Evolutionary conservation across 129 eudicot genomes (phyloP).

Genomic region (Pulicaria dysenterica): DNA sequence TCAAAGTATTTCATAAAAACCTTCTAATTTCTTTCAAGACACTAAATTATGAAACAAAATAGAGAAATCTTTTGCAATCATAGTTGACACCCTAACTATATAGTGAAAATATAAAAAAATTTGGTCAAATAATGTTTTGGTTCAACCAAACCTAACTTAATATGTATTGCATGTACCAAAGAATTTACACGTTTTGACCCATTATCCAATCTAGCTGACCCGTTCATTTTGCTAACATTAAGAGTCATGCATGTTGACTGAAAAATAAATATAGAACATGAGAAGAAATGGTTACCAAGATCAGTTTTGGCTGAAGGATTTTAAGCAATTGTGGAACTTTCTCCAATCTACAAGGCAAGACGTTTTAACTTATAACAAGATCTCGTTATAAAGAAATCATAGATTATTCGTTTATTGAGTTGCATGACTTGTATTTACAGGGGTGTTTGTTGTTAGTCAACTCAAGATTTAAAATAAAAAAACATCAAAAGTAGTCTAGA

Average conservation of each 20-base stretch:
- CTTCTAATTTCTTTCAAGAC: background rate
- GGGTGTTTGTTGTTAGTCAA: background rate
- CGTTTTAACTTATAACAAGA: constrained; percentile 5
- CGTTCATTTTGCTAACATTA: background rate
- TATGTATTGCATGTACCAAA: background rate
- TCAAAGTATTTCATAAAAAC: background rate
- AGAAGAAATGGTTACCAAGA: constrained; percentile 47
- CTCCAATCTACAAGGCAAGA: constrained; percentile 54
- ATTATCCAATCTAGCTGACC: background rate
- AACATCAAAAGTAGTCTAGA: too few relatives aligned
- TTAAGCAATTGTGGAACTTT: constrained; percentile 60
- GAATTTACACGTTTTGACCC: background rate
- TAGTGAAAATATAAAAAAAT: background rate
- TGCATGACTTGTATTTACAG: background rate
- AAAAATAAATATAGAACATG: background rate
- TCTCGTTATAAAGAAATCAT: background rate
- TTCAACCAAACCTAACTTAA: background rate
- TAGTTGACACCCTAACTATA: background rate
- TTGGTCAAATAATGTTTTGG: background rate
- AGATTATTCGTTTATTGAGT: constrained; percentile 1
- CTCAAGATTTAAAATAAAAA: too few relatives aligned
- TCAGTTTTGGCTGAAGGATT: constrained; percentile 63
- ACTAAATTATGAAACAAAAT: background rate
- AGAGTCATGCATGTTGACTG: background rate
- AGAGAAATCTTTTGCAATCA: background rate